Base-by-base conservation (phyloP, 371 early-diverging fungal species). In the Smittium culicis region DNA sequence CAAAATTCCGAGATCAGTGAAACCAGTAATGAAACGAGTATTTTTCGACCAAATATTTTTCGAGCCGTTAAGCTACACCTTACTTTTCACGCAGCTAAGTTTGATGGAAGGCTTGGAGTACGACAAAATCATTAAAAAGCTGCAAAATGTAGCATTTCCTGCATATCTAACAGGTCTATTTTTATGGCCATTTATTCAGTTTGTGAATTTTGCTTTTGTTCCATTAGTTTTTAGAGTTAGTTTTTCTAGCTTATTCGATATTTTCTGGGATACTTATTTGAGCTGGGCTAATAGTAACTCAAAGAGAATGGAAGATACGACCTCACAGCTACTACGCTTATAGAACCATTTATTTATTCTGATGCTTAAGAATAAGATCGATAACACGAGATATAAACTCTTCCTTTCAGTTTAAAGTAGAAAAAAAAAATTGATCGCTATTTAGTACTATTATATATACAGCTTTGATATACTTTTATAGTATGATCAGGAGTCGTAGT, bases 251-350 rank as follows among this genome's bases (percentile, higher is more conserved):
- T 77, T 81, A 35, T 75, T 89, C 56, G 90, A 88, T 33, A 81
- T 91, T 45, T 75, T 87, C 58, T 91, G 91, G 91, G 88, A 88
- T 70, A 79, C 86, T 11, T 91, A 88, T 70, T 77, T 91, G 29
- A 88, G 88, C 67, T 85, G 83, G 83, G 74, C 86, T 35, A 88
- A 88, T 67, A 83, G 80, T 71, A 69, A 74, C 31, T 58, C 66
- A 8, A 32, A 27, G 24, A 14, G n/a, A 58, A 28, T 11, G 11
- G 60, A 14, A 8, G 60, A n/a, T n/a, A 60, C 60, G 27, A 8
- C 60, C 32, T 16, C 8, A 60, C 32, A 5, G 32, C 11, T 60
- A 16, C 16, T 11, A 16, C 27, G 29, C n/a, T n/a, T n/a, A n/a
- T n/a, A n/a, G n/a, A n/a, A n/a, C n/a, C n/a, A n/a, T n/a, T n/a